phyloP scores from a whole-genome alignment of 305 asterid species.

The Fraxinus nigra region DNA sequence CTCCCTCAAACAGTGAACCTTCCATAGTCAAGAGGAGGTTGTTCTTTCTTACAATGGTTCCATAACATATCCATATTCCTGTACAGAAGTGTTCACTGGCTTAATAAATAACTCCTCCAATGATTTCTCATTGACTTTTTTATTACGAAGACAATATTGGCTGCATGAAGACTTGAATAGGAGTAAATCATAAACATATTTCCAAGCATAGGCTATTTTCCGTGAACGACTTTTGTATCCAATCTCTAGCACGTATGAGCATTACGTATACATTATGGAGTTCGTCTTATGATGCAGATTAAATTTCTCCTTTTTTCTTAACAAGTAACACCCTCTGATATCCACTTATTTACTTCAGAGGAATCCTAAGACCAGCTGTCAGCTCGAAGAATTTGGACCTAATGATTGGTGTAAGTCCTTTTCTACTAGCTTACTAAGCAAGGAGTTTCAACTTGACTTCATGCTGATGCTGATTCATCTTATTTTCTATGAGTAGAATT shows the following conservation, averaged over 20 bases:
- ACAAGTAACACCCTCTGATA: not conserved
- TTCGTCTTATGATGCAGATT: not conserved
- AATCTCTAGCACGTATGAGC: not conserved
- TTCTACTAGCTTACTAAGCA: constrained; percentile 15
- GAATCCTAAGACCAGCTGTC: constrained; percentile 81
- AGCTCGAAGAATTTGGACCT: constrained; percentile 59
- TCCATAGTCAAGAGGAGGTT: constrained; percentile 74
- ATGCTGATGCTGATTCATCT: constrained; percentile 38
- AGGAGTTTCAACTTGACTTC: constrained; percentile 17
- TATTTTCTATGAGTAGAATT: constrained; percentile 67
- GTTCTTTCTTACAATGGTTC: constrained; percentile 16
- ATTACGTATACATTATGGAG: not conserved
- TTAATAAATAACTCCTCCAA: not conserved
- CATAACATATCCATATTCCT: not conserved
- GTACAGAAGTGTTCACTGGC: not conserved
- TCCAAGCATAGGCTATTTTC: not conserved
- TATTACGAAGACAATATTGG: not conserved
- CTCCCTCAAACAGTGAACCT: constrained; percentile 26
- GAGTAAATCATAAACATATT: not conserved
- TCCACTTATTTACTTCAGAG: constrained; percentile 49
- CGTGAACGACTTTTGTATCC: not conserved
- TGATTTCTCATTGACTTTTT: not conserved
- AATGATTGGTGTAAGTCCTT: constrained; percentile 67
- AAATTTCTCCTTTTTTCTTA: not conserved
- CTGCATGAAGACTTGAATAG: not conserved